Percentiles rank a stretch among this genome's conserved stretches.
These are phyloP conservation scores for Platanthera zijinensis DNA, from an alignment of 106 monocot genomes.

Conservation along the genomic window DNA sequence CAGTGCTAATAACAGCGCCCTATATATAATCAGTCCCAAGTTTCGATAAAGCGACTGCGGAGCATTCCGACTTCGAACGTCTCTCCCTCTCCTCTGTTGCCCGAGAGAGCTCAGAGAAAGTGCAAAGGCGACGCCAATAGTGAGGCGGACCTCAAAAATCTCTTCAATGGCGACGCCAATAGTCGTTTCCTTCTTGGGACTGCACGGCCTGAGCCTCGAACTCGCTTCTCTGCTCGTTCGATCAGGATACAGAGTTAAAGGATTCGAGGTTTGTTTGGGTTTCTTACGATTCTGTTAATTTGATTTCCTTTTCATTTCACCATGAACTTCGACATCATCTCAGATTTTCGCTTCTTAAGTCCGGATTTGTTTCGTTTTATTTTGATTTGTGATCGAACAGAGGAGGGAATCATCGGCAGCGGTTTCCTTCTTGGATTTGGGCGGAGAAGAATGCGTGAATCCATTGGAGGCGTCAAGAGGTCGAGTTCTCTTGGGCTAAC, in stretches of 20 bases:
- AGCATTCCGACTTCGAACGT: neutral
- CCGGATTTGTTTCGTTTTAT: neutral
- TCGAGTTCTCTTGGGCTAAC: conserved; percentile 4
- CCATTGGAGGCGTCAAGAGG: conserved; percentile 48
- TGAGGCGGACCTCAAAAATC: neutral
- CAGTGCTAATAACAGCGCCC: no score
- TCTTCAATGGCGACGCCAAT: conserved; percentile 24
- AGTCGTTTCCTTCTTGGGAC: conserved; percentile 60
- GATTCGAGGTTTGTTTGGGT: conserved; percentile 17
- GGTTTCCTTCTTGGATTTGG: conserved; percentile 44
- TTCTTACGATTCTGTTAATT: neutral
- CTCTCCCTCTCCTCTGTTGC: neutral
- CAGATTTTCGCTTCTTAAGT: neutral
- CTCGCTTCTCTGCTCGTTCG: conserved; percentile 53
- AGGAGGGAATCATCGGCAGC: conserved; percentile 15
- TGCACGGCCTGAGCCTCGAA: conserved; percentile 54
- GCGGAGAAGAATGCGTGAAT: conserved; percentile 42
- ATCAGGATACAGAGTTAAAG: conserved; percentile 55
- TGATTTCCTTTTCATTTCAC: neutral
- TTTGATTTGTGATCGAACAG: conserved; percentile 21
- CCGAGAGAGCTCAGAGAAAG: neutral
- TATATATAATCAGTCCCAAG: no score
- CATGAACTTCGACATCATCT: neutral
- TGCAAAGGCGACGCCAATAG: neutral
- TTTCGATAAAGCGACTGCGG: no score